phyloP scores from a whole-genome alignment of 2,329 filamentous ascomycete genomes.

The Arthrobotrys iridis region DNA sequence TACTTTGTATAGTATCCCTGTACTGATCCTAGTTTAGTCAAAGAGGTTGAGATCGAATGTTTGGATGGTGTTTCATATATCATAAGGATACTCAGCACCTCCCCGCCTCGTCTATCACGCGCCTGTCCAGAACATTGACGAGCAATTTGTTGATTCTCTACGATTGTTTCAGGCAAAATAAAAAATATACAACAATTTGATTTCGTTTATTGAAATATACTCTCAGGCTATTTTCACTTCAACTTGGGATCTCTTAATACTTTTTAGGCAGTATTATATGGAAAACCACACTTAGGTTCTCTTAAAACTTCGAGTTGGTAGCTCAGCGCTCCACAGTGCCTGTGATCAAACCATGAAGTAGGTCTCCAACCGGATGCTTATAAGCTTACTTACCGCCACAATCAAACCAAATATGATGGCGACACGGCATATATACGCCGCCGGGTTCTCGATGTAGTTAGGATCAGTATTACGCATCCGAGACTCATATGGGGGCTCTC shows the following conservation, averaged over 20 bases:
- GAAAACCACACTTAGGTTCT: too few relatives aligned
- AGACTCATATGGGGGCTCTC: background rate
- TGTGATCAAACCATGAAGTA: background rate
- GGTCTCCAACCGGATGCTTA: conserved; percentile 10
- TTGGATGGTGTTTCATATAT: background rate
- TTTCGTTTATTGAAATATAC: too few relatives aligned
- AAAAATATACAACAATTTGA: too few relatives aligned
- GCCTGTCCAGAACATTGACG: too few relatives aligned
- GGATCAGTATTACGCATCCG: background rate
- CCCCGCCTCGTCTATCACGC: too few relatives aligned
- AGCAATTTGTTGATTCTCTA: too few relatives aligned
- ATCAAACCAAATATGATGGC: conserved; percentile 4
- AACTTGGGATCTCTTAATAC: too few relatives aligned
- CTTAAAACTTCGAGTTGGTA: too few relatives aligned
- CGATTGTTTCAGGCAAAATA: too few relatives aligned
- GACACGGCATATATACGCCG: background rate
- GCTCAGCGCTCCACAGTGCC: too few relatives aligned
- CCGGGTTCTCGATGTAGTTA: conserved; percentile 11
- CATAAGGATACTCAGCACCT: background rate
- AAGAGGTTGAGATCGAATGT: background rate
- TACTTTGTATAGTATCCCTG: background rate
- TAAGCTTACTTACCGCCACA: conserved; percentile 1
- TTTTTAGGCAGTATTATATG: too few relatives aligned
- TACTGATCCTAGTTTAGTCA: background rate
- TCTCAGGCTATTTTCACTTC: too few relatives aligned